These are phyloP conservation scores for Durusdinium trenchii DNA, from an alignment of 73 alveolate genomes.

Conservation along the genomic window DNA sequence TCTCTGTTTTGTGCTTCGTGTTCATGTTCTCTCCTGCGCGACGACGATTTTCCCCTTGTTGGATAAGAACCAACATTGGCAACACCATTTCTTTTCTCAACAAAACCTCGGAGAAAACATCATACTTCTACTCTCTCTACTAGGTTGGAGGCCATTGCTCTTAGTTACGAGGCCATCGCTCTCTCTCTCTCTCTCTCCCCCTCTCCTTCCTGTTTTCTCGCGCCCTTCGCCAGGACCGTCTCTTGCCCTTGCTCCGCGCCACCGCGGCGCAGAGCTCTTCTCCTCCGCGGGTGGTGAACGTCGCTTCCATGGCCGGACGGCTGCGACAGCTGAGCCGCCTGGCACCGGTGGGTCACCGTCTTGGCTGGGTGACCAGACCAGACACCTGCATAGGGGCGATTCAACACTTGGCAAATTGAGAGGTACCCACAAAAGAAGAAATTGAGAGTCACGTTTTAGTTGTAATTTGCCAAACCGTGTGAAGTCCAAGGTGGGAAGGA, in stretches of 20 bases:
- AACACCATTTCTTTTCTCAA: background rate
- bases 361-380: too few relatives aligned
- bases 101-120: background rate
- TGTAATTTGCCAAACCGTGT: too few relatives aligned
- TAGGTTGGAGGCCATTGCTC: background rate
- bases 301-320: slow-evolving; percentile 70
- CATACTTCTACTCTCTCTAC: background rate
- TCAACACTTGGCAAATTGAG: too few relatives aligned
- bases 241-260: slow-evolving; percentile 55
- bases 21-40: background rate
- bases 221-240: slow-evolving; percentile 47
- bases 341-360: background rate
- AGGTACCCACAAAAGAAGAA: too few relatives aligned
- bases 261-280: slow-evolving; percentile 7
- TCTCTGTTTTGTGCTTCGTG: background rate
- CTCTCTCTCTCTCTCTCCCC: too few relatives aligned
- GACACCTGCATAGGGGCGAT: too few relatives aligned
- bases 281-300: slow-evolving; percentile 49
- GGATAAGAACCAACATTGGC: background rate
- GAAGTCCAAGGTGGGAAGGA: too few relatives aligned
- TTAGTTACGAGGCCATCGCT: too few relatives aligned
- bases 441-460: too few relatives aligned
- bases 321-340: slow-evolving; percentile 61
- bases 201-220: too few relatives aligned
- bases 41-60: background rate